phyloP scores from a whole-genome alignment of 331 rosid species.

The Spiraea crenata region DNA sequence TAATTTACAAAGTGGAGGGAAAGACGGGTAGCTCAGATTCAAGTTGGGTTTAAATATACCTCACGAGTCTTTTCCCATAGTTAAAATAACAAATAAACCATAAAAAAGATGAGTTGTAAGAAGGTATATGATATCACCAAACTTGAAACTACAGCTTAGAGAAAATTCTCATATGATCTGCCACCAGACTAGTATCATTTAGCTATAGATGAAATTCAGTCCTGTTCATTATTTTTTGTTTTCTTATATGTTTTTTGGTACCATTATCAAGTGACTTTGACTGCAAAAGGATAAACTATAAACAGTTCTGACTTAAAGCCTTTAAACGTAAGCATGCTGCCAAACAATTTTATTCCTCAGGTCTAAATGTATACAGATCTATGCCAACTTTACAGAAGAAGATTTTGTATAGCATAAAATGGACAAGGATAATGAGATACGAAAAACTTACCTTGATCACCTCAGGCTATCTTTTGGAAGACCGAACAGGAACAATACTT shows the following conservation, averaged over 20 bases:
- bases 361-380: background rate
- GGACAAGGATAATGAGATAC: background rate
- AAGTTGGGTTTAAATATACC: background rate
- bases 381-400: background rate
- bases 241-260: background rate
- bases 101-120: background rate
- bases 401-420: background rate
- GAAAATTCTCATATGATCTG: background rate
- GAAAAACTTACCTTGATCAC: slow-evolving; percentile 21
- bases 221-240: background rate
- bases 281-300: background rate
- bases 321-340: no score
- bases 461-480: slow-evolving; percentile 32
- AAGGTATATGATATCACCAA: background rate
- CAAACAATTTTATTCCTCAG: background rate
- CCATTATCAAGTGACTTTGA: background rate
- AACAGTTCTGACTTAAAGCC: background rate
- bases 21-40: background rate
- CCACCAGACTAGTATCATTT: background rate
- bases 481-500: slow-evolving; percentile 29
- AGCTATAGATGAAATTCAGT: background rate
- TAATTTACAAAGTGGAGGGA: background rate
- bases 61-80: background rate
- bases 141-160: background rate
- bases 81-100: background rate